A percentile compares a stretch with the other conserved stretches of the same genome.
phyloP scores from a whole-genome alignment of 75 land plant genomes.

The Pinus tabuliformis region DNA sequence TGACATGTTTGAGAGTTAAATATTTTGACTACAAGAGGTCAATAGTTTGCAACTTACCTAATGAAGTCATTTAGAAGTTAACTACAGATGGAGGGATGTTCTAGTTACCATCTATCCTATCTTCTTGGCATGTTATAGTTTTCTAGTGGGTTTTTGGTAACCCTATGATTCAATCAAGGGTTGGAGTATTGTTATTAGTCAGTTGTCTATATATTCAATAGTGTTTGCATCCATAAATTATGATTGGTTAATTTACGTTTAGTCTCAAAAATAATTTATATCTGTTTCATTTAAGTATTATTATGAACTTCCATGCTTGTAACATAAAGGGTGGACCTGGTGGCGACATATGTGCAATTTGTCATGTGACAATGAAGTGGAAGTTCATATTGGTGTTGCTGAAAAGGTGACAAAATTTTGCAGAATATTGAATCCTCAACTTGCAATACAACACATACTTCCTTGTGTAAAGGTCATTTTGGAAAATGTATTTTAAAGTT shows the following conservation, averaged over 20 bases:
- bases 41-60: neutral
- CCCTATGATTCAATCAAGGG: neutral
- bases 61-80: neutral
- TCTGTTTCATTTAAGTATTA: too few relatives aligned
- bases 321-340: slow-evolving; percentile 31
- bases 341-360: slow-evolving; percentile 71
- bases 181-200: neutral
- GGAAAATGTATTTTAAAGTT: too few relatives aligned
- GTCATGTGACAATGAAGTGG: slow-evolving; percentile 95
- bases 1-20: neutral
- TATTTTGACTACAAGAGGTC: neutral
- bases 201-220: neutral
- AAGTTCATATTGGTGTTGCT: slow-evolving; percentile 94
- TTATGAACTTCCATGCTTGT: neutral
- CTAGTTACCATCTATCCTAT: neutral
- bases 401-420: slow-evolving; percentile 98
- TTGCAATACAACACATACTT: slow-evolving; percentile 86
- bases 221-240: neutral
- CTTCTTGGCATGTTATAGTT: neutral
- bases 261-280: too few relatives aligned
- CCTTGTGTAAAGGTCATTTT: slow-evolving; percentile 92
- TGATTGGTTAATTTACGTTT: too few relatives aligned
- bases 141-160: neutral
- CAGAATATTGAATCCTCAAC: slow-evolving; percentile 76
- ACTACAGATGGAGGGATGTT: neutral